Evolutionary conservation across 2,329 filamentous ascomycete species (phyloP), one percentile per base, ranked within the genome.

Genomic region (Venturia pyrina): DNA sequence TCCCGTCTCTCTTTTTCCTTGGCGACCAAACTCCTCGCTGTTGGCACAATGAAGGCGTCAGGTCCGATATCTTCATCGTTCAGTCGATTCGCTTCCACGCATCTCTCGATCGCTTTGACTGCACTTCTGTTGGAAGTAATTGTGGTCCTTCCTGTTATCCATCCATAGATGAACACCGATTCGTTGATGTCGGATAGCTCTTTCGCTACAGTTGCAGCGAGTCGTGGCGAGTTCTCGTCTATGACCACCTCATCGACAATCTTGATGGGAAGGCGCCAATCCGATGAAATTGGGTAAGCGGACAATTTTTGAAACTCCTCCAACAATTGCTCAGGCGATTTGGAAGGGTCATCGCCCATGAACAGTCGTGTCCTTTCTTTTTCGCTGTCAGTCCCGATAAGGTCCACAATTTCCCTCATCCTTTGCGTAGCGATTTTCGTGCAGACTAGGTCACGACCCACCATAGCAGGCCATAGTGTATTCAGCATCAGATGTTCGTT

Each of bases 141-240:
- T 0, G 89, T 92, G 1, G 87, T 89, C 34, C 83, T 72, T 0
- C 81, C 78, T 10, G 78, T 76, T 11, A 80, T 80, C 89, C 89
- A 93, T 19, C 89, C 89, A 71, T 87, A 86, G 64, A 89, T 78
- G 71, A 92, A 90, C 10, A 91, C 88, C 24, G 87, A 87, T 64
- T 81, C 76, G 70, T 90, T 91, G 66, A 89, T 85, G 15, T 79
- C 75, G 0, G 83, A 86, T 63, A 89, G 77, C 6, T 79, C 76
- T 10, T 78, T 70, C 15, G 83, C 78, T 17, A 77, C 75, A 1
- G 72, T 68, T 28, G 82, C 83, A 8, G 86, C 76, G 73, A 10
- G 24, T 19, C 53, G 53, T 17, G 64, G 48, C 7, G 40, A 43
- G 7, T 48, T 15, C n/a, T 50, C 37, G 24, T 76, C 70, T n/a